A percentile compares a stretch with the other conserved stretches of the same genome.
Conservation (phyloP, 2,329 filamentous ascomycete genomes). For the Cordyceps fumosorosea region DNA sequence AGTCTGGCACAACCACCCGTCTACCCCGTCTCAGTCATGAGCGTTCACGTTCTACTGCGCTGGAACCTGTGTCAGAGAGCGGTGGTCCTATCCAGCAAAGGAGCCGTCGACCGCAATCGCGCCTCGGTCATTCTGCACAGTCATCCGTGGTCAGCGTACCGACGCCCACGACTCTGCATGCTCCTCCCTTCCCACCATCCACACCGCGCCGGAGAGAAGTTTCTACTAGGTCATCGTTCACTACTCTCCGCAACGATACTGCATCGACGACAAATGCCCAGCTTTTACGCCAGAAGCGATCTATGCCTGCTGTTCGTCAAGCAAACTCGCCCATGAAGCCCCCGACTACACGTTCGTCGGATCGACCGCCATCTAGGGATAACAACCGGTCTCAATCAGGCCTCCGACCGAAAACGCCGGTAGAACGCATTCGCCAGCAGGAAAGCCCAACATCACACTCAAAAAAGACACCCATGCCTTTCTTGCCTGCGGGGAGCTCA, state of each 20-base stretch:
- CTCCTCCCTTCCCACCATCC: conserved; percentile 45
- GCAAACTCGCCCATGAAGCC: conserved; percentile 47
- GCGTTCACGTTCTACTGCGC: conserved; percentile 59
- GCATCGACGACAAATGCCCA: conserved; percentile 58
- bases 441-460: conserved; percentile 47
- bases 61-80: conserved; percentile 91
- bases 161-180: conserved; percentile 52
- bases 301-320: conserved; percentile 52
- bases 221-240: conserved; percentile 46
- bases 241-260: conserved; percentile 50
- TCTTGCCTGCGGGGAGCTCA: conserved; percentile 70
- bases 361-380: conserved; percentile 54
- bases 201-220: conserved; percentile 57
- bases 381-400: conserved; percentile 47
- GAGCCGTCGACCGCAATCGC: conserved; percentile 57
- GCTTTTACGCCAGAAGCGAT: conserved; percentile 58
- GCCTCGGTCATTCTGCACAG: conserved; percentile 62
- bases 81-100: conserved; percentile 62
- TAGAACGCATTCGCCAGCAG: conserved; percentile 50
- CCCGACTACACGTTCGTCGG: conserved; percentile 39
- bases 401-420: conserved; percentile 63
- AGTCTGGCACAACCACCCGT: conserved; percentile 58
- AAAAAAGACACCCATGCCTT: conserved; percentile 61
- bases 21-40: conserved; percentile 74
- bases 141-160: conserved; percentile 61